phyloP scores from a whole-genome alignment of 306 rosid species.

The Rubus idaeus region DNA sequence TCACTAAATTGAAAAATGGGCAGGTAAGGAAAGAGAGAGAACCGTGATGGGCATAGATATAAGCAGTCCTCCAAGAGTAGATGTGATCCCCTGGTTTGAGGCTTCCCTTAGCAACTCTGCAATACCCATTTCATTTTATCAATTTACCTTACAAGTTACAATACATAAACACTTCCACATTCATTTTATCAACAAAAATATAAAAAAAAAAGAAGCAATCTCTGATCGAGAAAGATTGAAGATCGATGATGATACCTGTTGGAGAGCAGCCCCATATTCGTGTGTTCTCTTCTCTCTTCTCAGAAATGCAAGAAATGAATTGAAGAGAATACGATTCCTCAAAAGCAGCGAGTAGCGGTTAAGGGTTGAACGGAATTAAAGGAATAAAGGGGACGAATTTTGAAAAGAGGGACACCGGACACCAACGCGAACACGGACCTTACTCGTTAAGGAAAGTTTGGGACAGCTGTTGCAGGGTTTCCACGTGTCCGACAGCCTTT shows the following conservation, averaged over 20 bases:
- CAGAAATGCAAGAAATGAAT: neutral
- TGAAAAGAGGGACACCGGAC: neutral
- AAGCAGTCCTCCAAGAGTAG: conserved; percentile 87
- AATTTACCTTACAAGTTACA: neutral
- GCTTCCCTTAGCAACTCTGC: conserved; percentile 56
- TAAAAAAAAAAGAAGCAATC: neutral
- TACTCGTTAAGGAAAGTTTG: conserved; percentile 21
- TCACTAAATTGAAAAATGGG: neutral
- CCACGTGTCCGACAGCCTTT: conserved; percentile 13
- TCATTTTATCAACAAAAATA: neutral
- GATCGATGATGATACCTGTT: conserved; percentile 49
- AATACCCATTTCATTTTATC: conserved; percentile 21
- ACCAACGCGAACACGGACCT: neutral
- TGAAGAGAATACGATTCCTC: conserved; percentile 8
- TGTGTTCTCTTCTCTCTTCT: neutral
- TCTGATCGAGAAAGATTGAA: neutral
- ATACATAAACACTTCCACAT: neutral
- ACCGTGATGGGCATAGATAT: conserved; percentile 96
- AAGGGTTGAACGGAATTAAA: neutral
- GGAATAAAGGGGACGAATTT: neutral
- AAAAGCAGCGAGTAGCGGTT: neutral
- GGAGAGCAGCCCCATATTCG: conserved; percentile 67
- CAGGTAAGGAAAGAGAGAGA: conserved; percentile 1
- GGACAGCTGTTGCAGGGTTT: neutral
- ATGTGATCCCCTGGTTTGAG: conserved; percentile 90